Evolutionary conservation across 2,329 filamentous ascomycete genomes (phyloP).

Genomic region (Orbilia ellipsospora): DNA sequence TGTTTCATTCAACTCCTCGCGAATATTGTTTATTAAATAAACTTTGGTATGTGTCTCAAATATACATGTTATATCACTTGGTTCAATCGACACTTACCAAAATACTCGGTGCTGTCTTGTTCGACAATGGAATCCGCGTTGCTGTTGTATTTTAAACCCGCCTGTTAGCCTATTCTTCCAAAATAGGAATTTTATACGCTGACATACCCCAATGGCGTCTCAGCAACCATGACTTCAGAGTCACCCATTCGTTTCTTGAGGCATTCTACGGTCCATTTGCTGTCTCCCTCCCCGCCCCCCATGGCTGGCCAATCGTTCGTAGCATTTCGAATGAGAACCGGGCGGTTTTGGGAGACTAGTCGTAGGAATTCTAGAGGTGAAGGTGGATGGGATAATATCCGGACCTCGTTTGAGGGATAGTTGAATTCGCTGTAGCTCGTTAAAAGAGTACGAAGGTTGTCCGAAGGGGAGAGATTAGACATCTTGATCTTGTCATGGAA

Average conservation of each 20-base stretch:
- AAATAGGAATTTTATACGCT: neutral
- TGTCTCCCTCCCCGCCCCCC: constrained; percentile 49
- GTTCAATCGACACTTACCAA: constrained; percentile 57
- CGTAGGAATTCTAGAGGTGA: constrained; percentile 83
- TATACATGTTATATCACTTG: neutral
- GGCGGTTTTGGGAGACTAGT: constrained; percentile 77
- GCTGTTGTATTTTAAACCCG: constrained; percentile 51
- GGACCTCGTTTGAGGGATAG: constrained; percentile 62
- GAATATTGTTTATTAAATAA: no score
- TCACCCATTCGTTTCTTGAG: constrained; percentile 69
- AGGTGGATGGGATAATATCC: constrained; percentile 73
- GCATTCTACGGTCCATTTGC: constrained; percentile 72
- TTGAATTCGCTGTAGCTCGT: constrained; percentile 39
- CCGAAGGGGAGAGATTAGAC: neutral
- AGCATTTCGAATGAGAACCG: constrained; percentile 76
- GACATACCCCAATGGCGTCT: constrained; percentile 76
- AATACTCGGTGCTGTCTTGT: constrained; percentile 58
- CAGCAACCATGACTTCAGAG: constrained; percentile 76
- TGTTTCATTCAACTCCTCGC: no score
- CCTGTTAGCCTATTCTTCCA: constrained; percentile 5
- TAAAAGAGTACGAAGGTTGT: constrained; percentile 17
- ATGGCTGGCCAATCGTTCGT: constrained; percentile 73
- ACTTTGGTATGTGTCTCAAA: no score
- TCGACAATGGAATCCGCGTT: constrained; percentile 60
- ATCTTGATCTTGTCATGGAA: no score